These are phyloP conservation scores for Arthrinium puccinioides DNA, from an alignment of 2,329 filamentous ascomycete genomes.

Conservation along the genomic window DNA sequence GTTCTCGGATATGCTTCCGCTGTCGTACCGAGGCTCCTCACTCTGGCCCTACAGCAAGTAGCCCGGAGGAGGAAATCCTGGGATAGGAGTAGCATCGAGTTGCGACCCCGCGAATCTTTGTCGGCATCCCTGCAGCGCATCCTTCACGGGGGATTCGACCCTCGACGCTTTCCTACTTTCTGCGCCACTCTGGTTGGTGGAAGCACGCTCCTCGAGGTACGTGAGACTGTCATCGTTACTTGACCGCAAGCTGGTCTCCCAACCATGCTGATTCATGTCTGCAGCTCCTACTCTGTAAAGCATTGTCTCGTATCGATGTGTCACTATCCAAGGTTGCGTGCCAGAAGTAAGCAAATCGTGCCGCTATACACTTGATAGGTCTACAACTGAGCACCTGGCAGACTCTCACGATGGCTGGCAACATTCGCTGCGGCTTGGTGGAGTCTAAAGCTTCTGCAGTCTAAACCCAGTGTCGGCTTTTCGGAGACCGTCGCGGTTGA, in stretches of 20 bases:
- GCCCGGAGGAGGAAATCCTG: slow-evolving; percentile 26
- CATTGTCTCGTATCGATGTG: too few species aligned
- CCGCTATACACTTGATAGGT: slow-evolving; percentile 1
- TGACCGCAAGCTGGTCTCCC: too few species aligned
- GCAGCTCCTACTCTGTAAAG: too few species aligned
- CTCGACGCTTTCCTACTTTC: slow-evolving; percentile 53
- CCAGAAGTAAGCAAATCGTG: neutral
- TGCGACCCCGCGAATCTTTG: slow-evolving; percentile 19
- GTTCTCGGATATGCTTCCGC: slow-evolving; percentile 53
- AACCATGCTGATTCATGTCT: too few species aligned
- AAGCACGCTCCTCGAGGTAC: slow-evolving; percentile 53
- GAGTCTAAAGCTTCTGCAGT: slow-evolving; percentile 50
- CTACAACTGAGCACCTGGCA: slow-evolving; percentile 17
- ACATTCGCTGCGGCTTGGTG: slow-evolving; percentile 52
- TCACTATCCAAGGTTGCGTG: too few species aligned
- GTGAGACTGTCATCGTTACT: too few species aligned
- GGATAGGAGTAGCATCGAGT: slow-evolving; percentile 16
- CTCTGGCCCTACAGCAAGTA: slow-evolving; percentile 44
- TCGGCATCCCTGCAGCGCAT: slow-evolving; percentile 30
- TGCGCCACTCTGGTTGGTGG: slow-evolving; percentile 55
- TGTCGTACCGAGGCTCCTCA: slow-evolving; percentile 48
- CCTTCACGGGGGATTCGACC: slow-evolving; percentile 43
- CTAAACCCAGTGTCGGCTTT: slow-evolving; percentile 39
- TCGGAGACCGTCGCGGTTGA: slow-evolving; percentile 29
- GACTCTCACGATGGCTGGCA: slow-evolving; percentile 49